These are phyloP conservation scores for Pichia inconspicua DNA, from an alignment of 1,139 yeast genomes.

Conservation along the genomic window DNA sequence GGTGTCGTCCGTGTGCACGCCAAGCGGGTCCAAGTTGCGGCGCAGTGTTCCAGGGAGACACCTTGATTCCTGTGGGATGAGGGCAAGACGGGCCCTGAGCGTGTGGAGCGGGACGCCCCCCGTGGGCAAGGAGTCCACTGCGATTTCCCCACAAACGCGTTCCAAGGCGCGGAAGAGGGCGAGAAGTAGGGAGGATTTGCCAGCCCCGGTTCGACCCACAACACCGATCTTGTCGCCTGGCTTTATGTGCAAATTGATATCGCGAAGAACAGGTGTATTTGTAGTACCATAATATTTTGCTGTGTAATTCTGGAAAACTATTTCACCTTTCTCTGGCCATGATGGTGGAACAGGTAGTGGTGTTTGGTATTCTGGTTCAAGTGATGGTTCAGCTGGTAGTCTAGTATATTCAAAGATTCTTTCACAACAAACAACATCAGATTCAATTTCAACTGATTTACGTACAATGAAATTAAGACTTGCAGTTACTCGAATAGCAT, in stretches of 20 bases:
- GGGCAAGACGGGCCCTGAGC: slow-evolving; percentile 47
- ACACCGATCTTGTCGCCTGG: slow-evolving; percentile 68
- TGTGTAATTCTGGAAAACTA: slow-evolving; percentile 51
- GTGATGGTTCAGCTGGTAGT: slow-evolving; percentile 16
- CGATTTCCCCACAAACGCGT: slow-evolving; percentile 46
- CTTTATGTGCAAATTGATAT: slow-evolving; percentile 43
- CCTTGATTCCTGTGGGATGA: slow-evolving; percentile 67
- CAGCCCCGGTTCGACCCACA: slow-evolving; percentile 85
- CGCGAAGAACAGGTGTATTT: slow-evolving; percentile 46
- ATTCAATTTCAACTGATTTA: slow-evolving; percentile 65
- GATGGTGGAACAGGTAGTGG: slow-evolving; percentile 25
- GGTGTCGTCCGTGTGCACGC: slow-evolving; percentile 42
- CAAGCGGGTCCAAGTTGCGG: slow-evolving; percentile 55
- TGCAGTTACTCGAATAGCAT: slow-evolving; percentile 57
- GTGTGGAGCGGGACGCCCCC: slow-evolving; percentile 25
- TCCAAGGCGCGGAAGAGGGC: slow-evolving; percentile 72
- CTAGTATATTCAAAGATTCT: slow-evolving; percentile 65
- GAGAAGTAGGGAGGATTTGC: slow-evolving; percentile 64
- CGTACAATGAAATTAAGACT: slow-evolving; percentile 56
- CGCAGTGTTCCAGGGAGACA: slow-evolving; percentile 56
- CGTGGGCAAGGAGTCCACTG: slow-evolving; percentile 45
- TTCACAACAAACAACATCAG: slow-evolving; percentile 69
- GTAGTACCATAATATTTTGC: slow-evolving; percentile 55
- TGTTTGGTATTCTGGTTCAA: not conserved
- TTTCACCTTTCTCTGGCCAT: slow-evolving; percentile 60